Percentiles rank a stretch among this genome's conserved stretches.
phyloP scores from a whole-genome alignment of 1,139 yeast genomes.

The Pichia sp. region DNA sequence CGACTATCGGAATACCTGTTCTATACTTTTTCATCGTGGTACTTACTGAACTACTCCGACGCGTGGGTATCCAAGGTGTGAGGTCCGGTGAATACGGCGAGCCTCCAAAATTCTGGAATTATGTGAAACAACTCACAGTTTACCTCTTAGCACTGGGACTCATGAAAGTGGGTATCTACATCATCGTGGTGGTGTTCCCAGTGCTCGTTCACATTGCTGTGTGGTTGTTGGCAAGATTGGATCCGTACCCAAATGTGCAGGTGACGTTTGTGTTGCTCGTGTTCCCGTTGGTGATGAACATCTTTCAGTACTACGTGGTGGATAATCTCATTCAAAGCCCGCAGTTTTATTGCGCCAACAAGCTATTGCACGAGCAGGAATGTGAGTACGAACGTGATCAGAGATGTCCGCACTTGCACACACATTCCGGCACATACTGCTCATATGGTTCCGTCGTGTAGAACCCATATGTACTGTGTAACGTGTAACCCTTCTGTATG shows the following conservation, averaged over 20 bases:
- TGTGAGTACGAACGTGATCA: slow-evolving; percentile 1
- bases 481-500: no score
- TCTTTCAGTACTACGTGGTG: slow-evolving; percentile 77
- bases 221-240: slow-evolving; percentile 67
- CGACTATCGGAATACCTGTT: slow-evolving; percentile 69
- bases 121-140: slow-evolving; percentile 63
- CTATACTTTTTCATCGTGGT: slow-evolving; percentile 7
- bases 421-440: no score
- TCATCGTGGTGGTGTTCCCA: slow-evolving; percentile 53
- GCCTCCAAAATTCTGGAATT: slow-evolving; percentile 61
- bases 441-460: no score
- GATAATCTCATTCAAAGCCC: slow-evolving; percentile 79
- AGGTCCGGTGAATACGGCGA: slow-evolving; percentile 81
- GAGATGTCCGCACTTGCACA: slow-evolving; percentile 4
- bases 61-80: slow-evolving; percentile 47
- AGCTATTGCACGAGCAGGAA: slow-evolving; percentile 2
- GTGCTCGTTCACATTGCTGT: slow-evolving; percentile 50
- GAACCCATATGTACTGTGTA: no score
- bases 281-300: slow-evolving; percentile 72
- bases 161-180: slow-evolving; percentile 50
- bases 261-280: slow-evolving; percentile 82
- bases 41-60: slow-evolving; percentile 32
- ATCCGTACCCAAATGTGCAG: slow-evolving; percentile 72
- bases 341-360: slow-evolving; percentile 23
- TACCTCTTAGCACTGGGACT: slow-evolving; percentile 52